Conservation (phyloP, 768 basidiomycete genomes). For the Lanmaoa pseudosensibilis region DNA sequence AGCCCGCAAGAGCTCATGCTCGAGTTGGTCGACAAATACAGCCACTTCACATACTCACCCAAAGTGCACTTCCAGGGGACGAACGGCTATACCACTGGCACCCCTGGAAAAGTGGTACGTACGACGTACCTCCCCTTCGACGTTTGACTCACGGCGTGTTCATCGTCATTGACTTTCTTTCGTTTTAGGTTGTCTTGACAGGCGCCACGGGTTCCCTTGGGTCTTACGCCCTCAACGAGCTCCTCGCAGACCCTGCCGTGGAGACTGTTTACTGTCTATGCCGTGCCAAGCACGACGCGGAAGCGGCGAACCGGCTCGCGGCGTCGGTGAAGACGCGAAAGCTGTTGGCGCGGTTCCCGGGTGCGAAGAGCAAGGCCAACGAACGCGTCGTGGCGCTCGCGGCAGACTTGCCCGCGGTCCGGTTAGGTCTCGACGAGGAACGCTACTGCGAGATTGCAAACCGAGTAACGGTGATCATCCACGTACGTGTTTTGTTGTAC, state of each 20-base stretch:
- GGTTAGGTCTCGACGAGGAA: conserved; percentile 41
- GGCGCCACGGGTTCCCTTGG: conserved; percentile 57
- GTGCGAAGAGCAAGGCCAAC: background rate
- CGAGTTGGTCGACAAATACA: conserved; percentile 46
- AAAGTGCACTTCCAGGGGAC: conserved; percentile 1
- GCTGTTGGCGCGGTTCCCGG: conserved; percentile 20
- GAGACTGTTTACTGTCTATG: conserved; percentile 49
- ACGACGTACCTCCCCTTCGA: background rate
- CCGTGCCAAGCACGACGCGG: conserved; percentile 45
- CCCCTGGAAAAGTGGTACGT: conserved; percentile 18
- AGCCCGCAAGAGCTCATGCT: conserved; percentile 43
- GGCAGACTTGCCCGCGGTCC: conserved; percentile 40
- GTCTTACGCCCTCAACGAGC: conserved; percentile 49
- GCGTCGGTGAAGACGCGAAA: conserved; percentile 43
- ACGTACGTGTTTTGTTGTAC: conserved; percentile 29
- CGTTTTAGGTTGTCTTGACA: conserved; percentile 40
- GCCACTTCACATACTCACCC: conserved; percentile 7
- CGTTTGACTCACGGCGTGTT: background rate
- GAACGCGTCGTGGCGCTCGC: conserved; percentile 42
- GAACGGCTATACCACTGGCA: conserved; percentile 8
- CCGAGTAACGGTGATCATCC: conserved; percentile 45
- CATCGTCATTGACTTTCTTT: background rate
- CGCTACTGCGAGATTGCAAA: conserved; percentile 38
- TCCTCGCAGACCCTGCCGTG: conserved; percentile 39
- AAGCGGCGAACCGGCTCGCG: conserved; percentile 41